Conservation (phyloP, 176 grass and related monocot species). For the Triticum monococcum region DNA sequence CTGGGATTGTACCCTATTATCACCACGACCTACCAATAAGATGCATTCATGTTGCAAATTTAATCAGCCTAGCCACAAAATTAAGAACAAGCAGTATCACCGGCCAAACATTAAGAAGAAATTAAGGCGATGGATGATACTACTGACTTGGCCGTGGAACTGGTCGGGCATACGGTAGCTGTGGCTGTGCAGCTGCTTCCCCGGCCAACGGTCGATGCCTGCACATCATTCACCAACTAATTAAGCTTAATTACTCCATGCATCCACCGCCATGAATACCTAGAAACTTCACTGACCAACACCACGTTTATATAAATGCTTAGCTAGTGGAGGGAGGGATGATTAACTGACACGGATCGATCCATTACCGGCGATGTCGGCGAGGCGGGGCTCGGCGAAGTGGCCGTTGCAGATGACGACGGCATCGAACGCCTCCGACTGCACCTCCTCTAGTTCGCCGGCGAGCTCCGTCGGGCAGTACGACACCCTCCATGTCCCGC, state of each 20-base stretch:
- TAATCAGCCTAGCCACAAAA: too few species aligned
- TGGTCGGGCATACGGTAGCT: constrained; percentile 56
- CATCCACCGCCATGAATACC: too few species aligned
- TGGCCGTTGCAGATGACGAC: constrained; percentile 60
- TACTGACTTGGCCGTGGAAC: constrained; percentile 17
- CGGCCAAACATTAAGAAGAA: too few species aligned
- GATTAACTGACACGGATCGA: too few species aligned
- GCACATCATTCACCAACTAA: neutral
- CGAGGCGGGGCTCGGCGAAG: constrained; percentile 40
- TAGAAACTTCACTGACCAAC: too few species aligned
- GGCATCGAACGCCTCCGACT: constrained; percentile 36
- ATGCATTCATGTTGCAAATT: too few species aligned
- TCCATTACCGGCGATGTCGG: constrained; percentile 47
- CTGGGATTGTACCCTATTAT: constrained; percentile 50
- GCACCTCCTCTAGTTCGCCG: neutral
- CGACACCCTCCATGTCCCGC: constrained; percentile 8
- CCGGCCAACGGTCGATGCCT: constrained; percentile 48
- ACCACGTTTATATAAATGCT: too few species aligned
- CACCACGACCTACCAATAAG: constrained; percentile 28
- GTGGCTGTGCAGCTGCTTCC: constrained; percentile 67
- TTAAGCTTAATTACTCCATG: neutral
- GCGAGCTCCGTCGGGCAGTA: neutral
- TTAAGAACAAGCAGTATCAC: too few species aligned
- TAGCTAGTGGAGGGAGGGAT: too few species aligned
- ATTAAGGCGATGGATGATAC: too few species aligned